These are phyloP conservation scores for Prosopis cineraria DNA, from an alignment of 306 rosid species.

Conservation along the genomic window DNA sequence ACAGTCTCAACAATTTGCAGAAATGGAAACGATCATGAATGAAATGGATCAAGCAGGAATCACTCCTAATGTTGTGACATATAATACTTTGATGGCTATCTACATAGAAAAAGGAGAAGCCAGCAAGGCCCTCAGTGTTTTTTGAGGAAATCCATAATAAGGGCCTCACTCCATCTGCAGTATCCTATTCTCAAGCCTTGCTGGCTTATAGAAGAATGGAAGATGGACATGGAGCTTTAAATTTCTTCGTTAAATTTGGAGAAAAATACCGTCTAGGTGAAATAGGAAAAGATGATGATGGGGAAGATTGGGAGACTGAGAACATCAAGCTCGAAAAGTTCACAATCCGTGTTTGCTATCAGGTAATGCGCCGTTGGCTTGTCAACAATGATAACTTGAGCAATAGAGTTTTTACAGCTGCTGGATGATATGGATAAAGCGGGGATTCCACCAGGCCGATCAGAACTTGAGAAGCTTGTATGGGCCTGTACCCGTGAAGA, in stretches of 20 bases:
- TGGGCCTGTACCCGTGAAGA: slow-evolving; percentile 98
- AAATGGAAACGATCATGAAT: too few relatives aligned
- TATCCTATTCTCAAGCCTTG: slow-evolving; percentile 76
- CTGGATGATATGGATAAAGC: slow-evolving; percentile 70
- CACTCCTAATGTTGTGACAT: slow-evolving; percentile 69
- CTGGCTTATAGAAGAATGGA: slow-evolving; percentile 76
- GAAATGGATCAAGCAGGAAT: slow-evolving; percentile 71
- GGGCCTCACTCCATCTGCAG: slow-evolving; percentile 71
- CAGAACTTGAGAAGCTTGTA: slow-evolving; percentile 69
- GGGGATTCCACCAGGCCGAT: slow-evolving; percentile 56
- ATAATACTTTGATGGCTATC: slow-evolving; percentile 79
- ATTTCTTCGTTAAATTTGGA: slow-evolving; percentile 67
- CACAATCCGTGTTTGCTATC: slow-evolving; percentile 81
- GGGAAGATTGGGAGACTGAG: slow-evolving; percentile 75
- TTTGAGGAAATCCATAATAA: slow-evolving; percentile 65
- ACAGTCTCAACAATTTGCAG: too few relatives aligned
- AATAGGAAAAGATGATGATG: slow-evolving; percentile 53
- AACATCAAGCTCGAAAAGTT: slow-evolving; percentile 68
- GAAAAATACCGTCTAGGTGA: slow-evolving; percentile 67
- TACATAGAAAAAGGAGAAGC: slow-evolving; percentile 66
- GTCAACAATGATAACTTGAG: slow-evolving; percentile 55
- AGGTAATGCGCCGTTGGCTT: slow-evolving; percentile 91
- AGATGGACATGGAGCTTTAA: slow-evolving; percentile 79
- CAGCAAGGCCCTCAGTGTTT: slow-evolving; percentile 60
- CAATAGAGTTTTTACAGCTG: slow-evolving; percentile 60